Base-by-base conservation (phyloP, 2,329 filamentous ascomycete species). In the Fusarium sp. region DNA sequence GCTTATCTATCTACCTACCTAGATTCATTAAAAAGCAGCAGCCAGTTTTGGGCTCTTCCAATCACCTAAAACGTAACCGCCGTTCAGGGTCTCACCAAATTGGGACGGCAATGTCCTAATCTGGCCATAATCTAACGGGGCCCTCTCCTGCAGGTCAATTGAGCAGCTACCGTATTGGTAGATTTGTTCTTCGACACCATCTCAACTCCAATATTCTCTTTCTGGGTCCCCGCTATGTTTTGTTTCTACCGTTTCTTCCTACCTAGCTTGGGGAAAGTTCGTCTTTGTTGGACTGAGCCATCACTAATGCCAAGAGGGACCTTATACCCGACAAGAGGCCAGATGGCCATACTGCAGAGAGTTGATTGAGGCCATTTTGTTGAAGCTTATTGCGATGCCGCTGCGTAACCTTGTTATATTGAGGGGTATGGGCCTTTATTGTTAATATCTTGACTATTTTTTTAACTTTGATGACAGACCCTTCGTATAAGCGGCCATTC, bases 81-180 rank as follows among this genome's bases (percentile, higher is more conserved):
- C 38, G 47, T 28, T 38, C 61, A 49, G 58, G 67, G 44, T 54
- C 53, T 58, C 56, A 47, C 65, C 63, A 63, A 46, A 69, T 70
- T 53, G 25, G 67, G 64, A 69, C 53, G 42, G 29, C 46, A 31
- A 13, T 56, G 28, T 42, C 58, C 61, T 54, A 70, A 69, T 64
- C 45, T 58, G 61, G 55, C 43, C 40, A n/a, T 22, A 26, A 47
- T 39, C 34, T 67, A 54, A 31, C 65, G 67, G 19, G 48, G 65
- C 50, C 48, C 41, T 39, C 56, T 65, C 67, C 53, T 67, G 65
- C 32, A 52, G 26, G 32, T 45, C 44, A 29, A 19, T 15, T 47
- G 47, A 57, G 36, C 58, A 49, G 53, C 50, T 46, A n/a, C 51
- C 54, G 36, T 43, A 46, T 64, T 63, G 43, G 61, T 65, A 50